These are phyloP conservation scores for Cryptococcus hybrid DNA, from an alignment of 1,284 basidiomycete species.

Conservation along the genomic window DNA sequence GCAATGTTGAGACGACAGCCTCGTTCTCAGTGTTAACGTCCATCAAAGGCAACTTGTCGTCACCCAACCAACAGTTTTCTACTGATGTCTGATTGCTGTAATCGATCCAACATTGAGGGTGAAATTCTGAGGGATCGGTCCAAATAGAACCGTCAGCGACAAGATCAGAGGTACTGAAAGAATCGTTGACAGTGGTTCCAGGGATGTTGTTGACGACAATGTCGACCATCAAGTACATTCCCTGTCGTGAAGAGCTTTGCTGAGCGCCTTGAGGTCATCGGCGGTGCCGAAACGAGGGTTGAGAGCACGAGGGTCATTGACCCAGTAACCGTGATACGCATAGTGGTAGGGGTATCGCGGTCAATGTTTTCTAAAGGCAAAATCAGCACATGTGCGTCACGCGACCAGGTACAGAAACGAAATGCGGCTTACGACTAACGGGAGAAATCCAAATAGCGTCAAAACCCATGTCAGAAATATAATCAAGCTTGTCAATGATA, in stretches of 20 bases:
- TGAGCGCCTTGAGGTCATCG: constrained; percentile 66
- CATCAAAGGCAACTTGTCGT: constrained; percentile 63
- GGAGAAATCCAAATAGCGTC: constrained; percentile 61
- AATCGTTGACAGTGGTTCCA: constrained; percentile 40
- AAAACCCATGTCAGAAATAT: constrained; percentile 72
- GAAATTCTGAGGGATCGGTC: constrained; percentile 54
- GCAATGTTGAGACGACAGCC: constrained; percentile 58
- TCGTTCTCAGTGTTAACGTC: constrained; percentile 70
- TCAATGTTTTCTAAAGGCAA: constrained; percentile 59
- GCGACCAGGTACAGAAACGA: background rate
- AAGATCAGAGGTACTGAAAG: constrained; percentile 24
- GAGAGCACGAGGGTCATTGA: constrained; percentile 60
- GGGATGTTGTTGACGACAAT: constrained; percentile 74
- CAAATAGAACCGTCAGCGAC: constrained; percentile 31
- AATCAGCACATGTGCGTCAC: constrained; percentile 53
- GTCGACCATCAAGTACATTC: constrained; percentile 78
- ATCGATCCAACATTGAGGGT: constrained; percentile 64
- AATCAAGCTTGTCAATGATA: constrained; percentile 69
- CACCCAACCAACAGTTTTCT: constrained; percentile 72
- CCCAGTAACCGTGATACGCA: constrained; percentile 51
- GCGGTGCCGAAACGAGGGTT: constrained; percentile 67
- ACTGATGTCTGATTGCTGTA: constrained; percentile 64
- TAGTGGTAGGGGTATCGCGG: constrained; percentile 60
- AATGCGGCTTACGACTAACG: constrained; percentile 20
- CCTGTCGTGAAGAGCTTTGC: constrained; percentile 62